phyloP scores from a whole-genome alignment of 805 yeast species.

The Candida germanica region DNA sequence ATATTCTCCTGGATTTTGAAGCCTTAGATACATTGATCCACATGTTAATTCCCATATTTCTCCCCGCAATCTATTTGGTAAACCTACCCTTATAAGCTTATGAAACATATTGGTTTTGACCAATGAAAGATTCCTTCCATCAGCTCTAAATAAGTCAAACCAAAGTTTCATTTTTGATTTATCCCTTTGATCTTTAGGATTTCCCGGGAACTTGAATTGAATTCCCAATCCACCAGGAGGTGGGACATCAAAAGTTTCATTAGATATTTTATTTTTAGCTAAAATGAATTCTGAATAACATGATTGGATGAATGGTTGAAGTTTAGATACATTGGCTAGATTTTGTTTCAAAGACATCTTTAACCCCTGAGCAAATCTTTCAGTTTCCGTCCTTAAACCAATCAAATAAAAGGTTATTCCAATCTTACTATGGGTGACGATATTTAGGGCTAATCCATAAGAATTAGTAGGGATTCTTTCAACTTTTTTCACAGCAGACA shows the following conservation, averaged over 20 bases:
- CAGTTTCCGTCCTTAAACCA: slow-evolving; percentile 76
- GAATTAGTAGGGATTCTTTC: slow-evolving; percentile 78
- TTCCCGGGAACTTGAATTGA: slow-evolving; percentile 85
- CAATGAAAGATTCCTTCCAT: slow-evolving; percentile 81
- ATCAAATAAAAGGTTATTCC: slow-evolving; percentile 67
- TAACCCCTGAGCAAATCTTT: slow-evolving; percentile 69
- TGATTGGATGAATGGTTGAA: slow-evolving; percentile 63
- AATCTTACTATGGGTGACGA: slow-evolving; percentile 65
- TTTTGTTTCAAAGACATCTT: slow-evolving; percentile 62
- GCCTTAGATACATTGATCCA: slow-evolving; percentile 78
- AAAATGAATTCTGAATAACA: slow-evolving; percentile 84
- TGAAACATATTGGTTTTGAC: slow-evolving; percentile 74
- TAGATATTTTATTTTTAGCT: slow-evolving; percentile 50
- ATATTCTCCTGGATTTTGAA: slow-evolving; percentile 61
- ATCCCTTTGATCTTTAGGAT: slow-evolving; percentile 71
- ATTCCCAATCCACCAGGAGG: slow-evolving; percentile 88
- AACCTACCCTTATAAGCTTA: slow-evolving; percentile 81
- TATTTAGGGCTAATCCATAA: slow-evolving; percentile 73
- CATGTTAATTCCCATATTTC: slow-evolving; percentile 93
- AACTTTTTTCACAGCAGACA: slow-evolving; percentile 77
- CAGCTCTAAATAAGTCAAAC: slow-evolving; percentile 83
- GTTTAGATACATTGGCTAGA: slow-evolving; percentile 54
- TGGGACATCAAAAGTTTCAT: slow-evolving; percentile 45
- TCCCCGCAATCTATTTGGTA: slow-evolving; percentile 92
- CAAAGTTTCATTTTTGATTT: slow-evolving; percentile 85